phyloP scores from a whole-genome alignment of 495 filamentous ascomycete species.

The Podospora australis region DNA sequence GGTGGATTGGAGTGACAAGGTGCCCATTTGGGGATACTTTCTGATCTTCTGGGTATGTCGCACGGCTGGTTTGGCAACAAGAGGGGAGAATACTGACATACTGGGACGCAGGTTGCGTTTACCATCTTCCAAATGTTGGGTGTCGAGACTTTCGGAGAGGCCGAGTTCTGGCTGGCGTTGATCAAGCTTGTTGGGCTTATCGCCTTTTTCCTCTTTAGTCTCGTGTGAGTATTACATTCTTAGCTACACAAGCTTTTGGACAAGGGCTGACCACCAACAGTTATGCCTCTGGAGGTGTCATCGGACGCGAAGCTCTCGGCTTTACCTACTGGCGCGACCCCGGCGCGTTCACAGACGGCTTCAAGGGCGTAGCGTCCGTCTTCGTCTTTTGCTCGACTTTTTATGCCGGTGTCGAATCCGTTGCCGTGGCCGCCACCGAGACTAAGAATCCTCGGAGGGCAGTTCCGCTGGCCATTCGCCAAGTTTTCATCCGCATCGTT shows the following conservation, averaged over 20 bases:
- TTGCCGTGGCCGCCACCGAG: conserved; percentile 69
- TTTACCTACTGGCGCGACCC: conserved; percentile 65
- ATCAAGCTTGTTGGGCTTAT: conserved; percentile 63
- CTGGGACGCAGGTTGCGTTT: conserved; percentile 30
- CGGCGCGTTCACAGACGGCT: conserved; percentile 60
- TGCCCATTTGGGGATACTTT: conserved; percentile 52
- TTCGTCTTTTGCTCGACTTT: conserved; percentile 64
- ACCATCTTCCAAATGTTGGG: conserved; percentile 41
- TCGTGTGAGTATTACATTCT: conserved; percentile 38
- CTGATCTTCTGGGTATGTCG: conserved; percentile 57
- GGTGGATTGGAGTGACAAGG: conserved; percentile 50
- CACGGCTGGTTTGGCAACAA: conserved; percentile 2
- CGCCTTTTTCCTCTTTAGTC: conserved; percentile 62
- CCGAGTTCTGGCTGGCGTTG: conserved; percentile 57
- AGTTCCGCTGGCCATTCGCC: conserved; percentile 64
- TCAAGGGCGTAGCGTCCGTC: conserved; percentile 53
- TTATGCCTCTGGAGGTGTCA: conserved; percentile 46
- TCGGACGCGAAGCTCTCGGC: conserved; percentile 43
- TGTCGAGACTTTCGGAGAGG: conserved; percentile 52
- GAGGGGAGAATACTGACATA: conserved; percentile 10
- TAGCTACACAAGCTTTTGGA: too few relatives aligned
- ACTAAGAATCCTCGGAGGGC: conserved; percentile 65
- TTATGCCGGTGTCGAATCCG: conserved; percentile 68
- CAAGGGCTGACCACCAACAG: conserved; percentile 6
- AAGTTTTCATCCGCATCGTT: conserved; percentile 69